These are phyloP conservation scores for Seiridium unicorne DNA, from an alignment of 2,329 filamentous ascomycete genomes.

Conservation along the genomic window DNA sequence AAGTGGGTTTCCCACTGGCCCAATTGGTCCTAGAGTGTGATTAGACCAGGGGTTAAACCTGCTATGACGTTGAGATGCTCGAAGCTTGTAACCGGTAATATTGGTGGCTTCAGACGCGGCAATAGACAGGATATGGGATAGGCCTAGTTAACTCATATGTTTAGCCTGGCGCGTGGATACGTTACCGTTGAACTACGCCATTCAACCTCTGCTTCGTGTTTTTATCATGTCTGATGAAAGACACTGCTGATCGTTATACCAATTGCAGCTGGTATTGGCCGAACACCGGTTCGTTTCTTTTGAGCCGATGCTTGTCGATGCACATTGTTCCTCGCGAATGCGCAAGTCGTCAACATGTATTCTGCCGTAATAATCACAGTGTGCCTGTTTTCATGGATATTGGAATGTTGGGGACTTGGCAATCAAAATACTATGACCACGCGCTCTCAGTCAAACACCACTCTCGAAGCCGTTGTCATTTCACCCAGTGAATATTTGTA, in stretches of 20 bases:
- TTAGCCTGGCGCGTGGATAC: too few relatives aligned
- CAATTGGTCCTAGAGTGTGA: conserved; percentile 18
- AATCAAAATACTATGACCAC: conserved; percentile 8
- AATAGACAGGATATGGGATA: too few relatives aligned
- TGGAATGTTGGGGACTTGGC: conserved; percentile 7
- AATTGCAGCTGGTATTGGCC: too few relatives aligned
- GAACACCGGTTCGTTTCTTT: too few relatives aligned
- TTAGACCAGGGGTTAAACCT: conserved; percentile 14
- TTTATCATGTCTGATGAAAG: too few relatives aligned
- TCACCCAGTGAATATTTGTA: conserved; percentile 36
- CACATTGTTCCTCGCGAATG: background rate
- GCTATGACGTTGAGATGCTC: conserved; percentile 22
- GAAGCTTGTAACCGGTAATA: conserved; percentile 1
- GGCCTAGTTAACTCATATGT: too few relatives aligned
- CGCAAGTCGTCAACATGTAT: conserved; percentile 14
- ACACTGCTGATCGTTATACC: too few relatives aligned
- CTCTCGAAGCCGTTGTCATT: conserved; percentile 21
- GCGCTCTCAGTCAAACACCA: background rate
- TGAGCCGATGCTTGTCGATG: too few relatives aligned
- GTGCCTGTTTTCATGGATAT: conserved; percentile 10
- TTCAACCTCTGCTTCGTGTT: too few relatives aligned
- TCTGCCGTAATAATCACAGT: conserved; percentile 8
- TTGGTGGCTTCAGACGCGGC: too few relatives aligned
- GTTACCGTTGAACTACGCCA: too few relatives aligned
- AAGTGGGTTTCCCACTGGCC: background rate